Conservation (phyloP, 306 rosid genomes). For the Glycyrrhiza uralensis region DNA sequence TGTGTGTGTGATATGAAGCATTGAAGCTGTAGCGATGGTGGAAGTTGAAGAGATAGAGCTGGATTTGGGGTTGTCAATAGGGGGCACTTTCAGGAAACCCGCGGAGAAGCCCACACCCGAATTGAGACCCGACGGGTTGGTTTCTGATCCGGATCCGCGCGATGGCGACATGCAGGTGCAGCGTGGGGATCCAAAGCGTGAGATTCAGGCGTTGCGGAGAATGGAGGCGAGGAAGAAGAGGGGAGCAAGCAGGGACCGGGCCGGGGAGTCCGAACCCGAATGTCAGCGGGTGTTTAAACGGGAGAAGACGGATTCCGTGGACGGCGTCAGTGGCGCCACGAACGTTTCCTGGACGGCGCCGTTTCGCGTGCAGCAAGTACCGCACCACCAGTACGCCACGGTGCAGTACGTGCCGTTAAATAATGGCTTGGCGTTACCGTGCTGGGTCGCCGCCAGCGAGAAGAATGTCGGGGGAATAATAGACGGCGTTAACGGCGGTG, state of each 20-base stretch:
- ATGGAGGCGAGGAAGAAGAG: slow-evolving; percentile 17
- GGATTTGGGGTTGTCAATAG: slow-evolving; percentile 66
- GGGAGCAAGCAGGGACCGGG: not conserved
- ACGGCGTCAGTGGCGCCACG: not conserved
- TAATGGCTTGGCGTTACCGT: slow-evolving; percentile 35
- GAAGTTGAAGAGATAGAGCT: slow-evolving; percentile 56
- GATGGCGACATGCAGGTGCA: not conserved
- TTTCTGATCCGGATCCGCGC: not conserved
- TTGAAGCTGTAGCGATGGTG: slow-evolving; percentile 17
- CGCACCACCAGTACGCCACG: not conserved
- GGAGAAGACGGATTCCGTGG: not conserved
- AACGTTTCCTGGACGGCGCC: not conserved
- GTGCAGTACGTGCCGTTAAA: not conserved
- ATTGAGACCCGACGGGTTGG: not conserved
- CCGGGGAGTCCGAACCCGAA: slow-evolving; percentile 1
- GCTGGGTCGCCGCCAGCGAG: slow-evolving; percentile 26
- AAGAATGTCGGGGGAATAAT: slow-evolving; percentile 20
- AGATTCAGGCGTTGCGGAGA: slow-evolving; percentile 1
- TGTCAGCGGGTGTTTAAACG: not conserved
- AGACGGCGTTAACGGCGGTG: slow-evolving; percentile 15
- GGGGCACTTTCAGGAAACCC: slow-evolving; percentile 44
- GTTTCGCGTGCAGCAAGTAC: not conserved
- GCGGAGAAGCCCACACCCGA: slow-evolving; percentile 16
- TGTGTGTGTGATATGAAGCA: too few species aligned
- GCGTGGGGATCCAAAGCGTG: not conserved